A percentile compares a stretch with the other conserved stretches of the same genome.
These are phyloP conservation scores for Trichoderma breve DNA, from an alignment of 2,329 filamentous ascomycete genomes.

Conservation along the genomic window DNA sequence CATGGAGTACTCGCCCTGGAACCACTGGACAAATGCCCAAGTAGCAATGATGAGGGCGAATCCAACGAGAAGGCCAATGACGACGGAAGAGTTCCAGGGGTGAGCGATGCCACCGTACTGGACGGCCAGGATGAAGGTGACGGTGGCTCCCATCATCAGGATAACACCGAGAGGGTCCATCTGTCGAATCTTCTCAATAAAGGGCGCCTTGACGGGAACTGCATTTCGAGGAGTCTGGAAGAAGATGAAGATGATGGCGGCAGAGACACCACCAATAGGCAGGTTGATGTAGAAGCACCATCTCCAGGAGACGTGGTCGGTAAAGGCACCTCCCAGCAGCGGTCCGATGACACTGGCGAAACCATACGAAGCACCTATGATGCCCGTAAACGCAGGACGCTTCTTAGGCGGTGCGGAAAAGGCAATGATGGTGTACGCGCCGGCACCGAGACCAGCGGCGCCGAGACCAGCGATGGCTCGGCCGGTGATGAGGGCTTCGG, in stretches of 20 bases:
- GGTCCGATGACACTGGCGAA: conserved; percentile 39
- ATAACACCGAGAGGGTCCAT: conserved; percentile 48
- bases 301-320: conserved; percentile 38
- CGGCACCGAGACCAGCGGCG: conserved; percentile 48
- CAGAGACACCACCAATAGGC: conserved; percentile 37
- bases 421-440: conserved; percentile 51
- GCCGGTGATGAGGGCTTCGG: conserved; percentile 49
- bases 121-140: conserved; percentile 46
- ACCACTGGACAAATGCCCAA: conserved; percentile 41
- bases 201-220: conserved; percentile 35
- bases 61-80: conserved; percentile 45
- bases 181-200: conserved; percentile 46
- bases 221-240: conserved; percentile 43
- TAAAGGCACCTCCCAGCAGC: conserved; percentile 39
- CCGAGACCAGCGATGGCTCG: conserved; percentile 46
- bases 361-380: conserved; percentile 38
- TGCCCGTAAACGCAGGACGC: conserved; percentile 39
- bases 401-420: conserved; percentile 39
- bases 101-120: conserved; percentile 48
- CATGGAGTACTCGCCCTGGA: conserved; percentile 46
- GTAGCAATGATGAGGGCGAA: conserved; percentile 34
- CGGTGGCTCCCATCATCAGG: conserved; percentile 44
- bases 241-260: conserved; percentile 39
- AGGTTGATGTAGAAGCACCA: conserved; percentile 44
- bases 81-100: conserved; percentile 40